Percentiles rank a stretch among this genome's conserved stretches.
Conservation (phyloP, 768 basidiomycete genomes). For the Epithele typhae region DNA sequence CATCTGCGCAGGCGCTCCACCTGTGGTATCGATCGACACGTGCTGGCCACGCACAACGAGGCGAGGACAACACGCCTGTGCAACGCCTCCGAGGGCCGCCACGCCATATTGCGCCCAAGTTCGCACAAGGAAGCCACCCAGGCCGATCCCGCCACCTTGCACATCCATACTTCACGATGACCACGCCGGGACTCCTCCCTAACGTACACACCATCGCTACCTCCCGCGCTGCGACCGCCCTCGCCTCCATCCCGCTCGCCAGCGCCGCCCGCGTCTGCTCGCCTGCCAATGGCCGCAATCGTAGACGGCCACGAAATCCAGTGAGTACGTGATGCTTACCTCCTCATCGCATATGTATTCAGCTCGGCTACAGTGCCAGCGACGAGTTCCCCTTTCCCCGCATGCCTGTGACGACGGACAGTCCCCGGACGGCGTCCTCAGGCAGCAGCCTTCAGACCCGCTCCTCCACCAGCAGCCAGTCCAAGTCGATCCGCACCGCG, state of each 20-base stretch:
- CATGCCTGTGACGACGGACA: conserved; percentile 11
- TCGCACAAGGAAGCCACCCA: conserved; percentile 16
- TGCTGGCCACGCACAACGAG: conserved; percentile 14
- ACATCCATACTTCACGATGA: conserved; percentile 12
- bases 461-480: conserved; percentile 13
- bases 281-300: conserved; percentile 8
- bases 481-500: conserved; percentile 13
- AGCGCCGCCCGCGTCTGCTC: conserved; percentile 5
- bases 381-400: conserved; percentile 19
- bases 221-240: neutral
- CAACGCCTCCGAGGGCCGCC: conserved; percentile 12
- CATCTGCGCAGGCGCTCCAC: conserved; percentile 1
- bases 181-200: conserved; percentile 9
- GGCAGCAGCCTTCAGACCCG: conserved; percentile 18
- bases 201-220: conserved; percentile 6
- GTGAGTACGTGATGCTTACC: conserved; percentile 7
- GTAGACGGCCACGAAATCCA: conserved; percentile 14
- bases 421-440: conserved; percentile 12
- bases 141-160: conserved; percentile 9
- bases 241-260: conserved; percentile 3
- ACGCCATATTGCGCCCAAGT: conserved; percentile 9
- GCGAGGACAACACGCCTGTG: conserved; percentile 16
- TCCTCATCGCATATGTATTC: neutral
- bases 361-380: conserved; percentile 5
- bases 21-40: conserved; percentile 14